Evolutionary conservation across 2,329 filamentous ascomycete genomes (phyloP), one percentile per base, ranked within the genome.

Genomic region (Aspergillus sergii): DNA sequence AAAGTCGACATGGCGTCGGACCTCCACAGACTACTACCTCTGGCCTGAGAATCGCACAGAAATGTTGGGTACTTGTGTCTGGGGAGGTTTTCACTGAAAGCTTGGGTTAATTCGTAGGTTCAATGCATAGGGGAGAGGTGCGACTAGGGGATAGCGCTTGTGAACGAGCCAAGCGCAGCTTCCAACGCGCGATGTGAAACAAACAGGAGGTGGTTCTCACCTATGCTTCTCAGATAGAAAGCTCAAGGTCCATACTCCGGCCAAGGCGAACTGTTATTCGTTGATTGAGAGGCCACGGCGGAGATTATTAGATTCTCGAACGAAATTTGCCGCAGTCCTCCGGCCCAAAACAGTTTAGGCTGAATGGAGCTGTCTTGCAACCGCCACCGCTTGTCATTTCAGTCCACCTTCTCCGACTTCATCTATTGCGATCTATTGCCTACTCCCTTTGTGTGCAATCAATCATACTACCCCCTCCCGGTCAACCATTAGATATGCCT

Each of bases 251-350:
- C 65, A 69, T 69, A 50, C 36, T 59, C 59, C 30, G 48, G 53
- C 58, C 62, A 45, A 64, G 23, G 34, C 54, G 45, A 57, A 9
- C 45, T 48, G 23, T 51, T 51, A 51, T 51, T 51, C 26, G 46
- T 23, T 50, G 30, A 32, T 34, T 30, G 26, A 28, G 28, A 39
- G 30, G 21, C 30, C 8, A 34, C n/a, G 28, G 50, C 51, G 51
- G 51, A 54, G 51, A 54, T 54, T 54, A 16, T 12, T 28, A 39
- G 11, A n/a, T 48, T 59, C 45, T 48, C 12, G 32, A 3, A 23
- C 10, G 51, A 36, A 54, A 69, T 71, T 71, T 72, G 73, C 72
- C 73, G 70, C 71, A 64, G 53, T 66, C 60, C 70, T 70, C 72
- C 72, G 72, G 67, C 55, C 58, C 55, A 55, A 50, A 60, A 45